Base-by-base conservation (phyloP, 208 protist genomes). In the Crithidia mellificae region DNA sequence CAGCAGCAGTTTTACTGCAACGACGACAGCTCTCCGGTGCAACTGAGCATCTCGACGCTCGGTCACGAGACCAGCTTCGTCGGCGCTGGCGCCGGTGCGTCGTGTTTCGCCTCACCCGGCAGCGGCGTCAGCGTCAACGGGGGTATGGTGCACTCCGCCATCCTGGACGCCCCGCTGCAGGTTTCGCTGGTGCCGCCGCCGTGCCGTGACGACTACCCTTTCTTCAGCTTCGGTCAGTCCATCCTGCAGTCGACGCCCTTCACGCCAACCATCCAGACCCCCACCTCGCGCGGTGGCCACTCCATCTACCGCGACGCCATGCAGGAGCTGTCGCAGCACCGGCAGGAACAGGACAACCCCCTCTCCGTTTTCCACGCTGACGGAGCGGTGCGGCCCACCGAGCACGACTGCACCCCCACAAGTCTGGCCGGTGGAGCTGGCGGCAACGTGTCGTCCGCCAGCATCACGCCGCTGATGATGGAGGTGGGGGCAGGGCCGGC, bases 121-220 rank as follows among this genome's bases (percentile, higher is more conserved):
- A 24, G 30, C 14, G 41, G 7, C n/a, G n/a, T n/a, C n/a, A n/a
- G n/a, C n/a, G n/a, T n/a, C n/a, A n/a, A n/a, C 2, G 12, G 32
- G 17, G 64, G 34, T 12, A 55, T 51, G 19, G 32, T 39, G 24
- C 72, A 76, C 34, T 68, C 70, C 20, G 39, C 70, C 50, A 76
- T 76, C 47, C 70, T 77, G 7, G 64, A 77, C 44, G 72, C 72
- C 41, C 72, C 72, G n/a, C 52, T 77, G 43, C 72, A 77, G 58
- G 34, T 56, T 34, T 58, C 72, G 11, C 58, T 77, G 49, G 62
- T 67, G 39, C 72, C 72, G 6, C 72, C 72, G 32, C 49, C 64
- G 20, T 38, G 25, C 52, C 32, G 43, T 30, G 51, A 61, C 24
- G 63, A 66, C 19, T 46, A 59, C 63, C 58, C 64, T 0, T 32